Evolutionary conservation across 106 monocot species (phyloP).

Genomic region (Alisma plantagoaquatica): DNA sequence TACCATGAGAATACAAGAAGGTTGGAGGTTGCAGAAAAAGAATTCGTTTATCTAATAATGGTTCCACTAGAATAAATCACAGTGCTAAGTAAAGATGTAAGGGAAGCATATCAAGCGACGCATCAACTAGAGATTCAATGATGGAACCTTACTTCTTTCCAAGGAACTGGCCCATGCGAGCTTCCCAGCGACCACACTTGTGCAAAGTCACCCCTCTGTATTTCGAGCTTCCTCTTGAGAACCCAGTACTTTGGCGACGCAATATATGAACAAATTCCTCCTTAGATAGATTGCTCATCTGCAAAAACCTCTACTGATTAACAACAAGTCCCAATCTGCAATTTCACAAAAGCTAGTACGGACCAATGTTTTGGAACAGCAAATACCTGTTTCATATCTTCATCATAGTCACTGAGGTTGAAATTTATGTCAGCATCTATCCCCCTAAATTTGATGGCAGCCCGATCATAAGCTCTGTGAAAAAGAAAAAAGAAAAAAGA

Average conservation of each 20-base stretch:
- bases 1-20: too few relatives aligned
- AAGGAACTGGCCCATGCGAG: conserved; percentile 89
- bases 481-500: background rate
- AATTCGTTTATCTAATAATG: too few relatives aligned
- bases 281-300: conserved; percentile 81
- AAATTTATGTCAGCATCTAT: conserved; percentile 28
- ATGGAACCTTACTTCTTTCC: conserved; percentile 76
- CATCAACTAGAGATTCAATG: too few relatives aligned
- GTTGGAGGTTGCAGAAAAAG: too few relatives aligned
- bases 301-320: background rate
- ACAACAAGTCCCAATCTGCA: background rate
- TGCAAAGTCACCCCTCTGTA: conserved; percentile 95
- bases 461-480: conserved; percentile 20
- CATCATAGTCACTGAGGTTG: conserved; percentile 16
- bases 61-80: too few relatives aligned
- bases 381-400: conserved; percentile 20
- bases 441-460: conserved; percentile 23
- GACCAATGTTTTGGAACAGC: background rate
- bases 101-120: background rate
- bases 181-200: conserved; percentile 98
- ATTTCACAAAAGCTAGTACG: background rate
- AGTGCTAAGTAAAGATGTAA: too few relatives aligned
- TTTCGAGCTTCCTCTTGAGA: conserved; percentile 89
- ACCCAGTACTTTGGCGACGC: conserved; percentile 89
- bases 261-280: conserved; percentile 95